Base-by-base conservation (phyloP, 768 basidiomycete genomes). In the Calocybe cyanea region DNA sequence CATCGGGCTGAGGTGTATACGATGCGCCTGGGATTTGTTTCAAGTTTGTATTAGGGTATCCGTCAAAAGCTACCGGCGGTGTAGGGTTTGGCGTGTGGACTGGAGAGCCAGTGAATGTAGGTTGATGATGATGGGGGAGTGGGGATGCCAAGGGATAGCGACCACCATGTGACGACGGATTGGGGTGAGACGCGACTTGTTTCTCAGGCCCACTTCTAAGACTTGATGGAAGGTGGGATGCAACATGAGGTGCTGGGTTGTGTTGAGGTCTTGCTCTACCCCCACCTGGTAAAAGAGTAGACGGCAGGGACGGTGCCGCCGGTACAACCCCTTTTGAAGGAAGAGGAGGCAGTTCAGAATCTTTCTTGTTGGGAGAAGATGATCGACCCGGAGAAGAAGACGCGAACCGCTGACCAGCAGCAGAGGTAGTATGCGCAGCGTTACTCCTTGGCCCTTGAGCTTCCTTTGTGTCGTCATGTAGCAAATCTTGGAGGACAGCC, bases 181-280 rank as follows among this genome's bases (percentile, higher is more conserved):
- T 30, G 3, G 50, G 40, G 13, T 40, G 43, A 8, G 50, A 49
- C 7, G 43, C 44, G 8, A 15, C 36, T 14, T n/a, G 24, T 9
- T 50, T 40, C 46, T 52, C 47, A 35, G 52, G 28, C 8, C 60
- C 61, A 23, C 77, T 69, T 28, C 72, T 73, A n/a, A 79, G 65
- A 24, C 69, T 60, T 1, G 66, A 57, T 7, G 78, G 75, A 10
- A 72, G 49, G 30, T 57, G 55, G 31, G 55, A 38, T 18, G 58
- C 25, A 6, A 43, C 51, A 13, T 50, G 41, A 10, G 43, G 43
- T 23, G 46, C 34, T 32, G 48, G 17, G 10, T 44, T 46, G 50
- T 50, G 57, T 50, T 50, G 55, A 46, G 37, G 54, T n/a, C 32
- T 45, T 4, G 46, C 31, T 31, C 49, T 41, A 43, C 45, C 48